These are phyloP conservation scores for Didymella sp. DNA, from an alignment of 2,329 filamentous ascomycete species.

Conservation along the genomic window DNA sequence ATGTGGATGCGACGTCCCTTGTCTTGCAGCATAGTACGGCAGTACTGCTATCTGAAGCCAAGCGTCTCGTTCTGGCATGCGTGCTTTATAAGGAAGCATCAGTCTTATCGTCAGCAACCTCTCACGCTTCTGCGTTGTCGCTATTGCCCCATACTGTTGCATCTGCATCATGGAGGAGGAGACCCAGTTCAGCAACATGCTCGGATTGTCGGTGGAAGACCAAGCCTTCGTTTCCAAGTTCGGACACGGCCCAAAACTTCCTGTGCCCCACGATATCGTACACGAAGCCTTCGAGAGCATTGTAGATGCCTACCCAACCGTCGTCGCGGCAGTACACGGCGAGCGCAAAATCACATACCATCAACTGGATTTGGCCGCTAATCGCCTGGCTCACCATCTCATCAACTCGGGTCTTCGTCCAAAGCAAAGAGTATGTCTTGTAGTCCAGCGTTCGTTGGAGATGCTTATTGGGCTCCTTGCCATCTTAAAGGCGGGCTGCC, in stretches of 20 bases:
- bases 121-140: not conserved
- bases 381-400: slow-evolving; percentile 43
- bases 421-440: slow-evolving; percentile 59
- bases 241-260: slow-evolving; percentile 31
- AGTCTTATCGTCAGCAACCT: not conserved
- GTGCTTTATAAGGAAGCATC: slow-evolving; percentile 10
- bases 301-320: slow-evolving; percentile 32
- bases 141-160: not conserved
- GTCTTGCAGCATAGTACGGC: slow-evolving; percentile 7
- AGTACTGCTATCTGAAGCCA: slow-evolving; percentile 1
- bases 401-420: slow-evolving; percentile 38
- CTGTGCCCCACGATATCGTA: slow-evolving; percentile 28
- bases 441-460: slow-evolving; percentile 62
- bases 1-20: not conserved
- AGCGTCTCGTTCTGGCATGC: not conserved
- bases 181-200: slow-evolving; percentile 23
- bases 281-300: slow-evolving; percentile 42
- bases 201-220: slow-evolving; percentile 27
- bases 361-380: slow-evolving; percentile 40
- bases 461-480: slow-evolving; percentile 66
- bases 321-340: slow-evolving; percentile 33
- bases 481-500: slow-evolving; percentile 64
- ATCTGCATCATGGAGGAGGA: slow-evolving; percentile 21
- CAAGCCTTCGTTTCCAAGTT: slow-evolving; percentile 31
- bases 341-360: slow-evolving; percentile 37